Evolutionary conservation across 208 protist genomes (phyloP).

Genomic region (Trypanosomatidae sp.): DNA sequence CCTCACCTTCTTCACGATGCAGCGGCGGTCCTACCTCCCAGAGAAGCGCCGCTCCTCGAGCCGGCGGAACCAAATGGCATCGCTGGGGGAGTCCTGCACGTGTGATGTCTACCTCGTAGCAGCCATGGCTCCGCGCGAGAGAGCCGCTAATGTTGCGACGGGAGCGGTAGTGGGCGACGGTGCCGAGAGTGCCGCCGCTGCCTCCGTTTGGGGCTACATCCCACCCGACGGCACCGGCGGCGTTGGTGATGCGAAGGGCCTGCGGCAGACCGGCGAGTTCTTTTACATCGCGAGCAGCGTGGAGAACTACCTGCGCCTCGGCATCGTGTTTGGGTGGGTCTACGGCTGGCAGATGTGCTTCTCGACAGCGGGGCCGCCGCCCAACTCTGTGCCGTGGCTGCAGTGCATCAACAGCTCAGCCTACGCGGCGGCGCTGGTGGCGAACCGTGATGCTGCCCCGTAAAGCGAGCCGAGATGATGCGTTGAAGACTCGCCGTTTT

Average conservation of each 20-base stretch:
- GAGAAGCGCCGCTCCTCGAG: constrained; percentile 8
- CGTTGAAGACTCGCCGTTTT: neutral
- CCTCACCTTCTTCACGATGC: constrained; percentile 26
- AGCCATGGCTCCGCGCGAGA: too few relatives aligned
- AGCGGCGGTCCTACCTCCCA: constrained; percentile 13
- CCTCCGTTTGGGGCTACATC: constrained; percentile 27
- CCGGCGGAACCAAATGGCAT: constrained; percentile 7
- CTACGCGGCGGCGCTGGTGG: constrained; percentile 12
- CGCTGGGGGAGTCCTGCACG: constrained; percentile 15
- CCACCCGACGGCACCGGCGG: neutral
- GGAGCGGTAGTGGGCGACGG: neutral
- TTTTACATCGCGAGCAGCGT: constrained; percentile 60
- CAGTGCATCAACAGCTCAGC: constrained; percentile 40
- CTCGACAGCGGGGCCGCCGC: constrained; percentile 37
- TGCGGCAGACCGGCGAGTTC: constrained; percentile 28
- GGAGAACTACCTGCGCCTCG: constrained; percentile 64
- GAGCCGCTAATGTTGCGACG: too few relatives aligned
- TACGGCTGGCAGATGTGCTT: constrained; percentile 84
- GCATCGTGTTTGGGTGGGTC: constrained; percentile 60
- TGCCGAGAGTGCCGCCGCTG: neutral
- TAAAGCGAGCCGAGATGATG: neutral
- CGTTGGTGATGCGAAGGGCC: neutral
- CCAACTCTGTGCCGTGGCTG: constrained; percentile 53
- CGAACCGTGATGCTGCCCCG: constrained; percentile 5
- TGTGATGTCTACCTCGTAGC: constrained; percentile 27